These are phyloP conservation scores for Trichophyton mentagrophytes DNA, from an alignment of 2,329 filamentous ascomycete species.

Conservation along the genomic window DNA sequence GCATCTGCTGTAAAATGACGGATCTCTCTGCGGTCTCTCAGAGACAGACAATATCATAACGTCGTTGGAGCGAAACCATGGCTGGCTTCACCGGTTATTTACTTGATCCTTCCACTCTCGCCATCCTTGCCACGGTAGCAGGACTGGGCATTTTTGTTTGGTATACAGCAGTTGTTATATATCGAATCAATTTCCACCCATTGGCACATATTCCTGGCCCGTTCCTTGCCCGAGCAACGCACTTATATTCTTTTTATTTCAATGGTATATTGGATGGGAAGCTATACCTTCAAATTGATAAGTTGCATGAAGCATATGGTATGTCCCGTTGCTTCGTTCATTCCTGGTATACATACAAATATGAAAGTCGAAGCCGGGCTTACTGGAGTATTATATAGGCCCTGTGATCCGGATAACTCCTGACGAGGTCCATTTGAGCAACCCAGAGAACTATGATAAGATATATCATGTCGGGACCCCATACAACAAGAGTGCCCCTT, in stretches of 20 bases:
- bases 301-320: not conserved
- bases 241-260: slow-evolving; percentile 4
- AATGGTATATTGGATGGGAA: not conserved
- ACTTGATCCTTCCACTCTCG: not conserved
- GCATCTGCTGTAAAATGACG: not conserved
- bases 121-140: not conserved
- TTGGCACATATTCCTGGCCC: slow-evolving; percentile 1
- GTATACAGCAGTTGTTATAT: not conserved
- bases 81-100: not conserved
- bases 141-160: not conserved
- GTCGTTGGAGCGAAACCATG: not conserved
- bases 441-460: slow-evolving; percentile 15
- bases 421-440: slow-evolving; percentile 11
- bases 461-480: slow-evolving; percentile 16
- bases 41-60: not conserved
- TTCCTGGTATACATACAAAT: not conserved
- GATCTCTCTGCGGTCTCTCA: not conserved
- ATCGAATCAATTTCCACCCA: slow-evolving; percentile 1
- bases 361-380: not conserved
- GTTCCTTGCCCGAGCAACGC: not conserved
- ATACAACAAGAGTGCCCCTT: slow-evolving; percentile 16
- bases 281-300: slow-evolving; percentile 1
- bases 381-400: slow-evolving; percentile 1
- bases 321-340: not conserved
- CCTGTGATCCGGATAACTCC: slow-evolving; percentile 13